A percentile compares a stretch with the other conserved stretches of the same genome.
These are phyloP conservation scores for Aspergillus ruber DNA, from an alignment of 2,329 filamentous ascomycete species.

Conservation along the genomic window DNA sequence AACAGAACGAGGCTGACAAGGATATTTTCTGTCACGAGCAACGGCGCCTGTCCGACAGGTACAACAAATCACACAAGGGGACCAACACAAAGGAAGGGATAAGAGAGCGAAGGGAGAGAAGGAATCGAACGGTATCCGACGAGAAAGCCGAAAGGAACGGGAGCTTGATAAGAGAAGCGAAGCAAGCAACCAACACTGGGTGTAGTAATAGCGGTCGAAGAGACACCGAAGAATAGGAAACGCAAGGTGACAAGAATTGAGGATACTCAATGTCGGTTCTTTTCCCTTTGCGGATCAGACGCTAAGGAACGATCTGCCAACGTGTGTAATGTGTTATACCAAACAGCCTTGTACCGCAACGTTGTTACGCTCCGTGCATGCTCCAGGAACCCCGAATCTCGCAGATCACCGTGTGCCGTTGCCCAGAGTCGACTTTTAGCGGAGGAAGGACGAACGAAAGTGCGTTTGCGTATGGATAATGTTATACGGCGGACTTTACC, in stretches of 20 bases:
- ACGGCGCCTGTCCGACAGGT: constrained; percentile 20
- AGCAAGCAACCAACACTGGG: neutral
- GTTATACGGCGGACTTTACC: too few relatives aligned
- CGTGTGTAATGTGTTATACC: constrained; percentile 1
- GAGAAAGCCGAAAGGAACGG: constrained; percentile 5
- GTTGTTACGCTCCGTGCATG: constrained; percentile 38
- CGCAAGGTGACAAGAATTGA: constrained; percentile 31
- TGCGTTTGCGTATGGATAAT: neutral
- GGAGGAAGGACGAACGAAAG: neutral
- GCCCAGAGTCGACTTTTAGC: neutral
- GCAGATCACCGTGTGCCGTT: constrained; percentile 30
- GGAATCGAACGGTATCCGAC: constrained; percentile 7
- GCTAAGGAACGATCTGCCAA: neutral
- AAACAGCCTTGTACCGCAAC: constrained; percentile 18
- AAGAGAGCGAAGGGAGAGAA: constrained; percentile 16
- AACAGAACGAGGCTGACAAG: constrained; percentile 8
- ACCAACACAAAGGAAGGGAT: constrained; percentile 15
- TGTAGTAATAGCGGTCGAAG: constrained; percentile 2
- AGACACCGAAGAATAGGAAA: constrained; percentile 14
- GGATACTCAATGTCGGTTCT: constrained; percentile 7
- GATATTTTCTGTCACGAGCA: constrained; percentile 14
- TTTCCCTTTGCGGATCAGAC: constrained; percentile 8
- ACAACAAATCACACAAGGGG: constrained; percentile 23
- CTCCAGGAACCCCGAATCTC: constrained; percentile 33
- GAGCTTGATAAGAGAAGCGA: neutral